Percentiles rank a stretch among this genome's conserved stretches.
These are phyloP conservation scores for Salvia sclarea DNA, from an alignment of 305 asterid species.

Conservation along the genomic window DNA sequence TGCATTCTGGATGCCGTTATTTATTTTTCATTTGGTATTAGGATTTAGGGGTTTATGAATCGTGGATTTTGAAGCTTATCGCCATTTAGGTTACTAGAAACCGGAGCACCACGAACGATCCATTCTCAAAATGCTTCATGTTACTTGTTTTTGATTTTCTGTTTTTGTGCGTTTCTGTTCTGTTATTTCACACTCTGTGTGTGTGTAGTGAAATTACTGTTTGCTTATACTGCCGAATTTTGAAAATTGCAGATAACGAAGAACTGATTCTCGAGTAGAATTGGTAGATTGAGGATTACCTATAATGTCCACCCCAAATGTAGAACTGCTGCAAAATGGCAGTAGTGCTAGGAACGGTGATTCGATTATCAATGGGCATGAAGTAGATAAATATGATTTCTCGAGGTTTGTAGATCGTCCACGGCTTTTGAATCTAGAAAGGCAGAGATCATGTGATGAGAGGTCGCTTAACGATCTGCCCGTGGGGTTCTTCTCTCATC, in stretches of 20 bases:
- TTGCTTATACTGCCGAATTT: slow-evolving; percentile 9
- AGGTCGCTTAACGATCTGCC: slow-evolving; percentile 62
- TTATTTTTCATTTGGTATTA: not conserved
- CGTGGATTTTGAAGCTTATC: not conserved
- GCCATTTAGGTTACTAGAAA: slow-evolving; percentile 11
- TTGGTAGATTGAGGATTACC: slow-evolving; percentile 5
- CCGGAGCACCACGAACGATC: not conserved
- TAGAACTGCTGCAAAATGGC: slow-evolving; percentile 35
- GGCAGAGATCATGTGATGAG: slow-evolving; percentile 72
- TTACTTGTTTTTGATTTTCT: not conserved
- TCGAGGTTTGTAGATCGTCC: slow-evolving; percentile 54
- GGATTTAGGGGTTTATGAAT: too few relatives aligned
- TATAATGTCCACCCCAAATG: slow-evolving; percentile 40
- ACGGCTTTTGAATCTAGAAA: slow-evolving; percentile 56
- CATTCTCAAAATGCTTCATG: not conserved
- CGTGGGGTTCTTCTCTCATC: slow-evolving; percentile 53
- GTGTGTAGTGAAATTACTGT: not conserved
- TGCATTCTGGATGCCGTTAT: not conserved
- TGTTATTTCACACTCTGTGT: not conserved
- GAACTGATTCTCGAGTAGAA: slow-evolving; percentile 17
- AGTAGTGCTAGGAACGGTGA: slow-evolving; percentile 31
- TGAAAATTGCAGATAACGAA: slow-evolving; percentile 38
- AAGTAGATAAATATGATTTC: slow-evolving; percentile 51
- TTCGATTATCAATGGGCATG: slow-evolving; percentile 34
- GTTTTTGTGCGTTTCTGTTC: not conserved